Evolutionary conservation across 176 grass and related monocot genomes (phyloP), one percentile per base, ranked within the genome.

Genomic region (Saccharum spontaneum): DNA sequence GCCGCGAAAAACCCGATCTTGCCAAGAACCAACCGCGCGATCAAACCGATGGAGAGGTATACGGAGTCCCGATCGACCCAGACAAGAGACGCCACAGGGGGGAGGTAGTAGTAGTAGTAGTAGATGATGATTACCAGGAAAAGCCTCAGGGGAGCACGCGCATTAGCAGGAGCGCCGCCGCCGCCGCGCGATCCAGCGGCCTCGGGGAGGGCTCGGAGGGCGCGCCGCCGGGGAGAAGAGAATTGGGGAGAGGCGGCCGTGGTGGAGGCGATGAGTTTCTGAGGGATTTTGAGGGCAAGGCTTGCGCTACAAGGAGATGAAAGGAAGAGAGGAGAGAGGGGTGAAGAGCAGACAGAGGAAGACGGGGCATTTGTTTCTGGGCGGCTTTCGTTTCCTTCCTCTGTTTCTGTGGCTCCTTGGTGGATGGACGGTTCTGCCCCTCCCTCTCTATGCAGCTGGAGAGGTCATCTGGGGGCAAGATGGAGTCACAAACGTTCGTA

Each of bases 381-480:
- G 33, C 28, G 33, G 33, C 33, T 10, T 18, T 3, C 6, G 31
- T 7, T 17, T 22, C 61, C 52, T 57, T 67, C 57, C 65, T 23
- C 44, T 18, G 4, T 9, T 26, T 12, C 60, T 62, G 59, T 26
- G 26, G 0, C 7, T 49, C 62, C 8, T 20, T 45, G 22, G 28
- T 73, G 73, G 73, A 79, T 73, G 73, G 73, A 79, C 79, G 4
- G 1, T 76, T 92, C 13, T 83, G 39, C 81, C 75, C 71, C 48
- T 71, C 78, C 34, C 34, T 4, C 4, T 28, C 3, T 37, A 1
- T 14, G 57, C 7, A 18, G 3, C 22, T 24, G 39, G 18, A 12
- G 34, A 36, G 3, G 3, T 36, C 34, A 4, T 36, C 34, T 36
- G 2, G 34, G 34, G 34, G 34, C 34, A 36, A 36, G 34, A 34